These are phyloP conservation scores for Chlorophyllum brunneum DNA, from an alignment of 768 basidiomycete species.

Conservation along the genomic window DNA sequence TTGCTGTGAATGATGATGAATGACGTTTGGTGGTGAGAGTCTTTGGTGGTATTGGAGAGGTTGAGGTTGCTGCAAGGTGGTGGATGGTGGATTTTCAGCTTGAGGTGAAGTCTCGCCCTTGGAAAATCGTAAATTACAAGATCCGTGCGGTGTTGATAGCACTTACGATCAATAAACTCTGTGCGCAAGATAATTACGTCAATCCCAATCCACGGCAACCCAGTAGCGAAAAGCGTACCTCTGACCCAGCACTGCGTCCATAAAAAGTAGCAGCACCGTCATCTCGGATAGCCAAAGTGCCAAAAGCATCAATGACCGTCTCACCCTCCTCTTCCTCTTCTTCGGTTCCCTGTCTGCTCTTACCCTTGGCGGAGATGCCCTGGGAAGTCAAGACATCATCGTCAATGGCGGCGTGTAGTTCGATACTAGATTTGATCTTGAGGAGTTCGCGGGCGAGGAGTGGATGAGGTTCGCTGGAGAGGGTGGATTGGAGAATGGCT, in stretches of 20 bases:
- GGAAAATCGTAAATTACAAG: neutral
- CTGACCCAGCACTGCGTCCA: conserved; percentile 67
- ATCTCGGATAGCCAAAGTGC: conserved; percentile 63
- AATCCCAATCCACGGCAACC: conserved; percentile 3
- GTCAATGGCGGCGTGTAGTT: conserved; percentile 56
- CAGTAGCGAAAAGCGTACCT: conserved; percentile 39
- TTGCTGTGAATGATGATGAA: neutral
- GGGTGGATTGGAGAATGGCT: conserved; percentile 45
- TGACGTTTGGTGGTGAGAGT: neutral
- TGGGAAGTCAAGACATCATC: conserved; percentile 22
- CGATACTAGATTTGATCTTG: conserved; percentile 65
- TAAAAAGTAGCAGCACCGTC: conserved; percentile 71
- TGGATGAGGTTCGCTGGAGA: conserved; percentile 52
- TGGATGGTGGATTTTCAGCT: neutral
- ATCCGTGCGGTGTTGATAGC: neutral
- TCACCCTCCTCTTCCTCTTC: conserved; percentile 35
- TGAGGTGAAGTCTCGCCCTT: conserved; percentile 15
- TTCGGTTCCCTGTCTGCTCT: conserved; percentile 13
- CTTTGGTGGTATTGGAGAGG: too few species aligned
- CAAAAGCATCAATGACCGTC: conserved; percentile 64
- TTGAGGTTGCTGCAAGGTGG: neutral
- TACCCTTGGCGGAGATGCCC: neutral
- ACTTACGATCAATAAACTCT: conserved; percentile 59
- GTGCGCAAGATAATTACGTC: conserved; percentile 9
- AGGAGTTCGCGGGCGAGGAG: conserved; percentile 57